phyloP scores from a whole-genome alignment of 2,329 filamentous ascomycete species.

The Epichloe baconii region DNA sequence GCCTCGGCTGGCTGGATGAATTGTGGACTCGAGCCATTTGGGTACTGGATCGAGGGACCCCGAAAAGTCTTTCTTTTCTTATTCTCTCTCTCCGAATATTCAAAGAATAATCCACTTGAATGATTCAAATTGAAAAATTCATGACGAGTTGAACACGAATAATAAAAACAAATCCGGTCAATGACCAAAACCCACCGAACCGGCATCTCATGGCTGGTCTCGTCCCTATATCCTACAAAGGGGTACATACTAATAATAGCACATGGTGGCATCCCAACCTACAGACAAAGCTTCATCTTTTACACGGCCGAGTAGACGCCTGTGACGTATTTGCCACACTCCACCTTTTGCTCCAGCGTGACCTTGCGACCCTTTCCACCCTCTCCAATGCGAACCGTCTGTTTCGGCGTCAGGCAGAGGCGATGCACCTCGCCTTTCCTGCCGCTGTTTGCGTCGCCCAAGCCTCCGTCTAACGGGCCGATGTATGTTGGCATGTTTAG shows the following conservation, averaged over 20 bases:
- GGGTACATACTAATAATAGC: background rate
- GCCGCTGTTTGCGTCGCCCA: conserved; percentile 44
- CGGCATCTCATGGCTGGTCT: too few species aligned
- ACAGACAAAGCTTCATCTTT: conserved; percentile 2
- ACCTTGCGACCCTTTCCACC: conserved; percentile 52
- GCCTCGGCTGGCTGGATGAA: background rate
- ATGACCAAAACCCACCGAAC: too few species aligned
- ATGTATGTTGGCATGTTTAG: conserved; percentile 65
- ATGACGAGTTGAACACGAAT: too few species aligned
- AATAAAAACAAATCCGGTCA: too few species aligned
- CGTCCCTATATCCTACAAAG: background rate
- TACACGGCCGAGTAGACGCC: conserved; percentile 63
- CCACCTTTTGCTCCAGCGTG: conserved; percentile 72
- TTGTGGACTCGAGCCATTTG: too few species aligned
- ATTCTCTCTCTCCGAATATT: too few species aligned
- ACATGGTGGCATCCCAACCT: background rate
- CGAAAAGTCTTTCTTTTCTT: too few species aligned
- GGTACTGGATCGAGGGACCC: too few species aligned
- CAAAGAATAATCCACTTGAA: too few species aligned
- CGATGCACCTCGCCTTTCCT: conserved; percentile 54
- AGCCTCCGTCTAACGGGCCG: conserved; percentile 53
- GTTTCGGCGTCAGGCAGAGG: conserved; percentile 67
- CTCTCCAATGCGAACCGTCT: conserved; percentile 51
- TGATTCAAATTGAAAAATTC: too few species aligned
- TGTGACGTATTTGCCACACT: conserved; percentile 72